phyloP scores from a whole-genome alignment of 768 basidiomycete species.

The Boletus edulis region DNA sequence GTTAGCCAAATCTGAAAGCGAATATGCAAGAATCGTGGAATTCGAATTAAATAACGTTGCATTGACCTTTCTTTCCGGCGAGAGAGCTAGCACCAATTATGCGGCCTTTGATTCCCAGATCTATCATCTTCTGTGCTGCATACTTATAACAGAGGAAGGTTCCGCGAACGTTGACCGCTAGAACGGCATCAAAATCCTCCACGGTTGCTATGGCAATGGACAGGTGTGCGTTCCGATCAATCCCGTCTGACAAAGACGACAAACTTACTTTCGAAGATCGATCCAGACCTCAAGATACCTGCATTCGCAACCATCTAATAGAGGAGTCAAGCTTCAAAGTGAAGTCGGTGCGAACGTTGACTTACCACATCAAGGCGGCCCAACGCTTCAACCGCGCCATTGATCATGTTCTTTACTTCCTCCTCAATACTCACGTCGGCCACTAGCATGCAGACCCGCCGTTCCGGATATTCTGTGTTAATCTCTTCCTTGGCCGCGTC shows the following conservation, averaged over 20 bases:
- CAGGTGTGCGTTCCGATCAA: not conserved
- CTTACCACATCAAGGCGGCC: constrained; percentile 37
- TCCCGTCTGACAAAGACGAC: not conserved
- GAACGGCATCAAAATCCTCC: constrained; percentile 32
- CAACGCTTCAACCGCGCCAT: constrained; percentile 20
- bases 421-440: constrained; percentile 30
- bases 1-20: not conserved
- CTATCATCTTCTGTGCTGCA: constrained; percentile 44
- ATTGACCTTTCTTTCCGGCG: constrained; percentile 31
- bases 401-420: constrained; percentile 32
- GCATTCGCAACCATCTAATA: constrained; percentile 20
- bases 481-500: constrained; percentile 17
- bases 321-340: constrained; percentile 2
- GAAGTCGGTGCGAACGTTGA: not conserved
- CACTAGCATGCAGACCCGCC: constrained; percentile 5
- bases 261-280: constrained; percentile 7
- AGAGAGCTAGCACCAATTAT: constrained; percentile 41
- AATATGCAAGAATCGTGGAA: too few relatives aligned
- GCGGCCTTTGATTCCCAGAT: constrained; percentile 40
- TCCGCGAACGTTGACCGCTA: constrained; percentile 41
- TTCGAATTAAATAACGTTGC: not conserved
- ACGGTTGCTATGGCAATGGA: constrained; percentile 25
- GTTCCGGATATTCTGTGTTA: not conserved
- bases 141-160: constrained; percentile 41
- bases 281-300: constrained; percentile 11